Base-by-base conservation (phyloP, 345 rosid genomes). In the Noccaea caerulescens region DNA sequence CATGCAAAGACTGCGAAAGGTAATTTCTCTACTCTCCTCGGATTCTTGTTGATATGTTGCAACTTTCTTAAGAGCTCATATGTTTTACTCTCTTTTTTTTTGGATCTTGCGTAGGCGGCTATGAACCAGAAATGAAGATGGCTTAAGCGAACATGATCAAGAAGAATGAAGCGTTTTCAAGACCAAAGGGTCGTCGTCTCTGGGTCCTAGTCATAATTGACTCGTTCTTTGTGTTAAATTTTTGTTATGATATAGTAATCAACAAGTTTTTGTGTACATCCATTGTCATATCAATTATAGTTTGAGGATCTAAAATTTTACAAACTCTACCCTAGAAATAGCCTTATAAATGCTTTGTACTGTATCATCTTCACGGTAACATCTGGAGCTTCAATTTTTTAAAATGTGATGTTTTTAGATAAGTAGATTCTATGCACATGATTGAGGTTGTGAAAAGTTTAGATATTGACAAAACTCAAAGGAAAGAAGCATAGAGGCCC, bases 1-100 rank as follows among this genome's bases (percentile, higher is more conserved):
- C 42, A 54, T 94, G 76, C 73, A 82, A 78, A 91, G 82, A 72
- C 88, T 94, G 9, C 79, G 64, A 69, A 80, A 78, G 90, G 97
- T 87, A 2, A 63, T 37, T 55, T 57, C 1, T 50, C 20, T 58
- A 57, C 20, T 34, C 20, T 34, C 54, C 41, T 56, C 44, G 9
- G 25, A 16, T 50, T 63, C 34, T 14, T 61, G 33, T 69, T 47
- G 60, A 59, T 20, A 10, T 8, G 33, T 16, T 25, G 43, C 23
- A 41, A 66, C 4, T 37, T 66, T 66, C 1, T 33, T 3, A 61
- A 25, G 4, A 68, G 3, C 2, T 47, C 65, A 38, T 12, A 33
- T 39, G 1, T 20, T 3, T 76, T 52, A 11, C 63, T 58, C 1
- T 13, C 5, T n/a, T 25, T 50, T 8, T 33, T 43, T 30, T 27